Percentiles rank a stretch among this genome's conserved stretches.
These are phyloP conservation scores for Persicaria maculosa DNA, from an alignment of 148 eudicot genomes.

Conservation along the genomic window DNA sequence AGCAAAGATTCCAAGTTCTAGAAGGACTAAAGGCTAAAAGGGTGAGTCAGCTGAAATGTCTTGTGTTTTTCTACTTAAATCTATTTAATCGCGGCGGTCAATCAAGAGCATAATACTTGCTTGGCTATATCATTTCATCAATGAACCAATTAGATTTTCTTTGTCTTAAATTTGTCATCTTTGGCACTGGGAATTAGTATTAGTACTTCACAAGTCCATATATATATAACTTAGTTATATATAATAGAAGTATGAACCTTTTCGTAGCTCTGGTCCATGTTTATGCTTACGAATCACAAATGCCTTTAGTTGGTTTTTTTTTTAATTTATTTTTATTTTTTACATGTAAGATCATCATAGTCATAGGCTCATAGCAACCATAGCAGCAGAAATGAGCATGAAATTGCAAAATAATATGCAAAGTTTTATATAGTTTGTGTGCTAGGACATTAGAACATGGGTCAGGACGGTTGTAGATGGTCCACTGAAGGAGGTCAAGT, in stretches of 20 bases:
- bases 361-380: too few relatives aligned
- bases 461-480: neutral
- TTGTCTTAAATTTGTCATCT: neutral
- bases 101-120: conserved; percentile 5
- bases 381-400: too few relatives aligned
- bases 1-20: conserved; percentile 31
- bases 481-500: too few relatives aligned
- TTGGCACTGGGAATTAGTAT: too few relatives aligned
- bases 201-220: neutral
- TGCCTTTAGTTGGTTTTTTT: too few relatives aligned
- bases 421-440: too few relatives aligned
- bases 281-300: too few relatives aligned
- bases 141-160: neutral
- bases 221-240: neutral
- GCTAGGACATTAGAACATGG: too few relatives aligned
- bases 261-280: neutral
- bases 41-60: conserved; percentile 29
- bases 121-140: neutral
- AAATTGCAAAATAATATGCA: too few relatives aligned
- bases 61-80: neutral
- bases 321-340: too few relatives aligned
- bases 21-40: conserved; percentile 47
- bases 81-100: neutral
- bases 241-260: neutral
- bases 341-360: too few relatives aligned